Conservation (phyloP, 2,329 filamentous ascomycete species). For the Trichoderma citrinoviride region DNA sequence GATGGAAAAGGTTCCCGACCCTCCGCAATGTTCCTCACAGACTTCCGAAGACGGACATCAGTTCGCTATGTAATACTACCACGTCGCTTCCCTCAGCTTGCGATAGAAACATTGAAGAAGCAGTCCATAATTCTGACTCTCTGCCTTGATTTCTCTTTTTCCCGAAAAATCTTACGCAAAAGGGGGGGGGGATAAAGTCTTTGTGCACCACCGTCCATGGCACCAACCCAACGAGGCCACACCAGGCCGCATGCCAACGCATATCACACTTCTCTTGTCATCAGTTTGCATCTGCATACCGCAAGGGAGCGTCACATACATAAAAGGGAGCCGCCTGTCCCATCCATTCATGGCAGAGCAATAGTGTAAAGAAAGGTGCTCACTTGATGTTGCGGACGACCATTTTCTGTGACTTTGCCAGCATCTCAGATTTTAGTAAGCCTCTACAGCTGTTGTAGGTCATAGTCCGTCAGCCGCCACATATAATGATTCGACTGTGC, state of each 20-base stretch:
- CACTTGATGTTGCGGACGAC: background rate
- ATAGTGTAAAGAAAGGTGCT: background rate
- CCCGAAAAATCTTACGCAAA: background rate
- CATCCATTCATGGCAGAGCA: background rate
- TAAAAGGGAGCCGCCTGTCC: background rate
- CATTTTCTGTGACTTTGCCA: background rate
- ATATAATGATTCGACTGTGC: too few species aligned
- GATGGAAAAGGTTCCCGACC: background rate
- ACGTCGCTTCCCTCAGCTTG: too few species aligned
- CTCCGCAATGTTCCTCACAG: background rate
- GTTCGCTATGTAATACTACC: background rate
- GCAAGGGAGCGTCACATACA: background rate
- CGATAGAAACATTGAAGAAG: background rate
- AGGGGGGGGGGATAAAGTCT: too few species aligned
- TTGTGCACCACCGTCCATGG: background rate
- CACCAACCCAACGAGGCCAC: background rate
- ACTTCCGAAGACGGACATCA: background rate
- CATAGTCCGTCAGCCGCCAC: conserved; percentile 8
- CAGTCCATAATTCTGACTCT: background rate
- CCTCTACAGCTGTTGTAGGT: background rate
- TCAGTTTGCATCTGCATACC: background rate
- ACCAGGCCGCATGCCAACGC: background rate
- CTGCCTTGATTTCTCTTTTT: background rate
- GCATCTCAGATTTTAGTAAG: background rate
- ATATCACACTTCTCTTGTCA: background rate